Percentiles rank a stretch among this genome's conserved stretches.
Evolutionary conservation across 2,329 filamentous ascomycete genomes (phyloP).

Genomic region (Chrysoporthe cubensis): DNA sequence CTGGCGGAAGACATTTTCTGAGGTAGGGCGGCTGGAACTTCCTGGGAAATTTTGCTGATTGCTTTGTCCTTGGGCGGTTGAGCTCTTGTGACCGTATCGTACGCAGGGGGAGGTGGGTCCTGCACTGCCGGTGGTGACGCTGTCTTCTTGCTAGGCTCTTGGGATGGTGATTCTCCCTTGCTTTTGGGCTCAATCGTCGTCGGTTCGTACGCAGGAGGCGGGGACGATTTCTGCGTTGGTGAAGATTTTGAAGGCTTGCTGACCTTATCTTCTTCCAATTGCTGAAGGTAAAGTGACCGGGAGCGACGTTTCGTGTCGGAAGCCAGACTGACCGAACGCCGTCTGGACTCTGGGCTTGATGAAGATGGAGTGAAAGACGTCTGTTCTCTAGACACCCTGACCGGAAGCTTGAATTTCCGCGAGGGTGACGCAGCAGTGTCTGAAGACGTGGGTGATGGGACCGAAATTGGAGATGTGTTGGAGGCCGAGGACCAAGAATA

Average conservation of each 20-base stretch:
- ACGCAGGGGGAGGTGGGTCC: neutral
- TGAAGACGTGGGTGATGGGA: conserved; percentile 7
- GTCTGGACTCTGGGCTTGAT: conserved; percentile 15
- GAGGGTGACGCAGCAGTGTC: neutral
- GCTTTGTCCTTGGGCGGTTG: neutral
- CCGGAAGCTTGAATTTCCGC: conserved; percentile 17
- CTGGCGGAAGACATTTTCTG: conserved; percentile 17
- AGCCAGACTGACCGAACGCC: conserved; percentile 16
- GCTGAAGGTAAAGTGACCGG: neutral
- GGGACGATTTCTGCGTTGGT: neutral
- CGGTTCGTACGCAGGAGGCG: neutral
- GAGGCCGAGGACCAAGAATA: conserved; percentile 11
- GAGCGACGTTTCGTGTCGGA: conserved; percentile 13
- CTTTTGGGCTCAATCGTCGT: neutral
- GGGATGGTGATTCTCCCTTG: neutral
- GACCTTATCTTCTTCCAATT: conserved; percentile 5
- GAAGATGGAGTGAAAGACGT: conserved; percentile 12
- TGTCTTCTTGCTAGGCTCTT: neutral
- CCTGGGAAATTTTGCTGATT: neutral
- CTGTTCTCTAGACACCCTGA: conserved; percentile 5
- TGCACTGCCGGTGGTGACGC: neutral
- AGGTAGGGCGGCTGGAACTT: neutral
- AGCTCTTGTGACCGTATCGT: neutral
- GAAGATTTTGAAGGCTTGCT: neutral
- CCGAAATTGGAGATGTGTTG: neutral